phyloP scores from a whole-genome alignment of 768 basidiomycete species.

The Sarcodon aspratus region DNA sequence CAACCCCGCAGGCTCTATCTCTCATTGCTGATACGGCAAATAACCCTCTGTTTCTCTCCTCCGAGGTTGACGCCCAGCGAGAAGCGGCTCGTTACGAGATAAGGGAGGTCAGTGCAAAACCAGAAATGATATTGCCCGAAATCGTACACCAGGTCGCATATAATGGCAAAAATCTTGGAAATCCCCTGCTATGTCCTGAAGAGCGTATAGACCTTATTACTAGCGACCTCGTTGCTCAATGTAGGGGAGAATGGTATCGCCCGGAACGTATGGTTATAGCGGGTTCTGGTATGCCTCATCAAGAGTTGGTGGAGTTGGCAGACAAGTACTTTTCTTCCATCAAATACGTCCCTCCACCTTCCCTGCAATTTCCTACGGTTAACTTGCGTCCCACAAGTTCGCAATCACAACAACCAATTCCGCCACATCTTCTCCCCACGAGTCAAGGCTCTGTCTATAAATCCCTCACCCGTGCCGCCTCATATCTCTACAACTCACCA shows the following conservation, averaged over 20 bases:
- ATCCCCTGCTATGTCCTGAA: slow-evolving; percentile 80
- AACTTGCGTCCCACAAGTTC: slow-evolving; percentile 13
- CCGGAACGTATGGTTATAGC: slow-evolving; percentile 96
- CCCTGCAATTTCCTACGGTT: slow-evolving; percentile 13
- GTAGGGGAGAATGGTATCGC: slow-evolving; percentile 73
- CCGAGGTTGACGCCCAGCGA: slow-evolving; percentile 76
- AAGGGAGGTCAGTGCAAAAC: slow-evolving; percentile 77
- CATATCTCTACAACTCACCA: slow-evolving; percentile 45
- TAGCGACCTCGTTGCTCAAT: slow-evolving; percentile 44
- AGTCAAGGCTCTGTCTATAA: slow-evolving; percentile 43
- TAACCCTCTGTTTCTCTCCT: slow-evolving; percentile 59
- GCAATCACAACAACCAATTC: slow-evolving; percentile 18
- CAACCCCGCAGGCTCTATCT: slow-evolving; percentile 71
- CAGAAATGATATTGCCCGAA: slow-evolving; percentile 91
- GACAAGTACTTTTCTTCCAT: slow-evolving; percentile 74
- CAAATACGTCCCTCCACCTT: slow-evolving; percentile 23
- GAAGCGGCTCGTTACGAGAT: slow-evolving; percentile 88
- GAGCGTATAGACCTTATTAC: slow-evolving; percentile 67
- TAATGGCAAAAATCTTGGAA: slow-evolving; percentile 69
- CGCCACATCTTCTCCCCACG: slow-evolving; percentile 47
- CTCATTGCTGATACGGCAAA: slow-evolving; percentile 88
- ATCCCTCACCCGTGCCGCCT: slow-evolving; percentile 67
- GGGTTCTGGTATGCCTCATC: slow-evolving; percentile 86
- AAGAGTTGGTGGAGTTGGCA: slow-evolving; percentile 75
- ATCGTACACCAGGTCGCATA: slow-evolving; percentile 84